Base-by-base conservation (phyloP, 805 yeast species). In the Kazachstania martiniae region DNA sequence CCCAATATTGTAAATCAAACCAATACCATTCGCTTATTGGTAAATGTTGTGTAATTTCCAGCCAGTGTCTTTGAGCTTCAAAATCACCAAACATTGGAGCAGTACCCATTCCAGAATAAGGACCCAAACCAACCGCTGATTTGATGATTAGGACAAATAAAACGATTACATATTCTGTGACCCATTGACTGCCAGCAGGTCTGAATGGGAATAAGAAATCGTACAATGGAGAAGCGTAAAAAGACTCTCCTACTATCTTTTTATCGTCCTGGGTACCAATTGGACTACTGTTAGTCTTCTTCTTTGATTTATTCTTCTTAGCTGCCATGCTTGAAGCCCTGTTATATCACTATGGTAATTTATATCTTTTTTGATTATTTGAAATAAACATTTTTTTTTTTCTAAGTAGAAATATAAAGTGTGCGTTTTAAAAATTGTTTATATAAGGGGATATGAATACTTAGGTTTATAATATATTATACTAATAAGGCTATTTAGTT, bases 41-140 rank as follows among this genome's bases (percentile, higher is more conserved):
- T 30, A 87, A 54, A 44, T 76, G 74, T 25, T 66, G 74, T 0
- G 97, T 89, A 33, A 89, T 64, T 53, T 91, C 98, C 72, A 91
- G 68, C 98, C 98, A 91, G 56, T 89, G 98, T 43, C 98, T 70
- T 56, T 91, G 98, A 0, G 97, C 97, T 56, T 91, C 98, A 49
- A 91, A 89, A 53, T 91, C 98, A 5, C 98, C 98, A 62, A 64
- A 75, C 72, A 84, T 72, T 4, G 97, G 97, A 7, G 81, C 74
- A 2, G 65, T 61, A 7, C 59, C 59, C 39, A 56, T 53, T 0
- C 98, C 98, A 15, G 94, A 84, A 50, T 74, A 87, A 4, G 85
- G 69, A 1, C 97, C 98, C 23, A 87, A 62, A 0, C 95, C 95
- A 15, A 89, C 77, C 1, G 94, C 94, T 33, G 83, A 69, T 41